phyloP scores from a whole-genome alignment of 2,329 filamentous ascomycete species.

The Westerdykella aurantiaca region DNA sequence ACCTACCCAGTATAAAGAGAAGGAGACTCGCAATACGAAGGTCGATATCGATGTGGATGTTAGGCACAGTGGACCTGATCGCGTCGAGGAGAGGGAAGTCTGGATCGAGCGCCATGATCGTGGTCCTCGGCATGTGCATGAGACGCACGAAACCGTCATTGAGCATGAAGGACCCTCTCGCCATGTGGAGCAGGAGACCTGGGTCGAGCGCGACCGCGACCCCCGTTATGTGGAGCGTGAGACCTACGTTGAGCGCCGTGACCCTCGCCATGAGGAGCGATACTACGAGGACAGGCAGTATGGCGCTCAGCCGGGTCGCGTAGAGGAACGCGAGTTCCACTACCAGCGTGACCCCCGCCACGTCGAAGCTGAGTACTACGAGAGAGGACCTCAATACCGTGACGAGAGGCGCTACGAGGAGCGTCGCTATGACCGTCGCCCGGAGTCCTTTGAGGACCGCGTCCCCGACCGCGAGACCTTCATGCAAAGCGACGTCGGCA shows the following conservation, averaged over 20 bases:
- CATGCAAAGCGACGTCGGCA: constrained; percentile 24
- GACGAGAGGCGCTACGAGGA: constrained; percentile 24
- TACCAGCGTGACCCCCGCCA: constrained; percentile 19
- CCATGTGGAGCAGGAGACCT: constrained; percentile 11
- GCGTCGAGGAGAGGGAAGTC: constrained; percentile 22
- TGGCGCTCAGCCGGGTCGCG: constrained; percentile 5
- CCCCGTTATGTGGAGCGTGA: constrained; percentile 26
- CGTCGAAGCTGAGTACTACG: constrained; percentile 16
- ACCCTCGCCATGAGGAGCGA: constrained; percentile 8
- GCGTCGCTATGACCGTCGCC: constrained; percentile 21
- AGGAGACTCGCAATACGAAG: constrained; percentile 10
- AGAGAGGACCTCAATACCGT: constrained; percentile 16
- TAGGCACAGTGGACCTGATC: constrained; percentile 14
- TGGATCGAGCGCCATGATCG: constrained; percentile 23
- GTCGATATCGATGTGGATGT: constrained; percentile 31
- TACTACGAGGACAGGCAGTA: constrained; percentile 8
- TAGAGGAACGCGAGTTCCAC: constrained; percentile 19
- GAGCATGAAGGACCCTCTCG: constrained; percentile 6
- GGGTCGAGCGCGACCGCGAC: constrained; percentile 14
- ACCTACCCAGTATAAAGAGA: constrained; percentile 14
- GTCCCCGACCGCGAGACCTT: constrained; percentile 32
- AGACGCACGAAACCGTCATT: constrained; percentile 7
- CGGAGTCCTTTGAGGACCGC: constrained; percentile 32
- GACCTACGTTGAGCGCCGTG: constrained; percentile 22
- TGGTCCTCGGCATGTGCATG: constrained; percentile 12